A percentile compares a stretch with the other conserved stretches of the same genome.
Evolutionary conservation across 169 alveolate genomes (phyloP).

Genomic region (Plasmodium inui): DNA sequence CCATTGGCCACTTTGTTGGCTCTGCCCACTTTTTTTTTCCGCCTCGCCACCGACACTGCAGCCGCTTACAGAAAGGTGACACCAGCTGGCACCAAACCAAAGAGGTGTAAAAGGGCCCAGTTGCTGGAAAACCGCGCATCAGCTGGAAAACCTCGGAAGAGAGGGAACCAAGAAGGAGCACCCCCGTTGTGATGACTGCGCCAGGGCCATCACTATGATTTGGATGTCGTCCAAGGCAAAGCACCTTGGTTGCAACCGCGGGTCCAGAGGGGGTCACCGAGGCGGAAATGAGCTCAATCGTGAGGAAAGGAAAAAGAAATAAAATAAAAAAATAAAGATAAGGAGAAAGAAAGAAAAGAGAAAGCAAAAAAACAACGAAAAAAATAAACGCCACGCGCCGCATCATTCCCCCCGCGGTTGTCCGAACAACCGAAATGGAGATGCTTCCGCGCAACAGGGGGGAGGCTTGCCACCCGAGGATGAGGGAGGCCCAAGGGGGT

Average conservation of each 20-base stretch:
- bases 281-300: neutral
- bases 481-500: neutral
- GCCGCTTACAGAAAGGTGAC: neutral
- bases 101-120: neutral
- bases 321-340: neutral
- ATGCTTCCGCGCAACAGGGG: neutral
- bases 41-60: neutral
- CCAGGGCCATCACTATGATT: neutral
- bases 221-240: neutral
- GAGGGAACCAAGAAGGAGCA: neutral
- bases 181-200: neutral
- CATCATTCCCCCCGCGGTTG: neutral
- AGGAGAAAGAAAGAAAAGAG: neutral
- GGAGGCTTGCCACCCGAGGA: neutral
- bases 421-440: neutral
- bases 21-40: neutral
- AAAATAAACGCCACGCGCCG: neutral
- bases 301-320: neutral
- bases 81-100: neutral
- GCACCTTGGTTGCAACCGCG: neutral
- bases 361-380: neutral
- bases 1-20: no score
- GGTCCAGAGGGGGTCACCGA: neutral
- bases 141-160: neutral
- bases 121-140: no score